These are phyloP conservation scores for Cladorrhinum sp. DNA, from an alignment of 2,329 filamentous ascomycete species.

Conservation along the genomic window DNA sequence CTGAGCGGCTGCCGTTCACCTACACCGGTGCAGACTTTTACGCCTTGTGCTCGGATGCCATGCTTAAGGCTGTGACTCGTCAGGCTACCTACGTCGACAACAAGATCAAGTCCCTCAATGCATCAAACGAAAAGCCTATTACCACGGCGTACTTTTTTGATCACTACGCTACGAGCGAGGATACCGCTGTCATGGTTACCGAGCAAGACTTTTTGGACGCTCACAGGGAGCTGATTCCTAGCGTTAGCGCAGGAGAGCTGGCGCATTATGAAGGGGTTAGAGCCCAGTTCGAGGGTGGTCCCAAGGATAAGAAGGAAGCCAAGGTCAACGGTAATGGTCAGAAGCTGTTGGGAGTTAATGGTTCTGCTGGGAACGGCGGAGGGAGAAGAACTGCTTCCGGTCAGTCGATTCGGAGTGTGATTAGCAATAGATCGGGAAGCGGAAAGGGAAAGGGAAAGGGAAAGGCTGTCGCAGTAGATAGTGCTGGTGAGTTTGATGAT, in stretches of 20 bases:
- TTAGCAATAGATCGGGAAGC: constrained; percentile 19
- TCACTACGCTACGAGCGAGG: constrained; percentile 76
- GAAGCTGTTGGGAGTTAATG: background rate
- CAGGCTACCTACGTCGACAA: constrained; percentile 80
- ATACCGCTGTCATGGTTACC: constrained; percentile 81
- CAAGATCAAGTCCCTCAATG: constrained; percentile 71
- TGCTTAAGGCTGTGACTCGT: constrained; percentile 96
- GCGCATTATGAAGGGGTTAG: constrained; percentile 86
- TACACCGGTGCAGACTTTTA: constrained; percentile 98
- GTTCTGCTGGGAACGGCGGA: constrained; percentile 18
- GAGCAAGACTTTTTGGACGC: constrained; percentile 85
- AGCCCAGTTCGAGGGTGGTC: constrained; percentile 71
- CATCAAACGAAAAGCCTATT: constrained; percentile 45
- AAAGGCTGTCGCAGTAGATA: constrained; percentile 31
- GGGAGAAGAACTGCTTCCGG: constrained; percentile 16
- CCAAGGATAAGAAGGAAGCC: constrained; percentile 44
- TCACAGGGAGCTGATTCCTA: constrained; percentile 82
- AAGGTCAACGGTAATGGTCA: constrained; percentile 3
- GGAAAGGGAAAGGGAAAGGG: constrained; percentile 30
- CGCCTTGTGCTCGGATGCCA: constrained; percentile 93
- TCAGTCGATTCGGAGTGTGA: constrained; percentile 13
- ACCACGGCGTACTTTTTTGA: constrained; percentile 96
- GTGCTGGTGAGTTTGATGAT: constrained; percentile 36
- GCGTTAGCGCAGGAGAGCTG: constrained; percentile 87
- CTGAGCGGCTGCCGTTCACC: constrained; percentile 80